Evolutionary conservation across 2,329 filamentous ascomycete species (phyloP).

Genomic region (Colletotrichum sp.): DNA sequence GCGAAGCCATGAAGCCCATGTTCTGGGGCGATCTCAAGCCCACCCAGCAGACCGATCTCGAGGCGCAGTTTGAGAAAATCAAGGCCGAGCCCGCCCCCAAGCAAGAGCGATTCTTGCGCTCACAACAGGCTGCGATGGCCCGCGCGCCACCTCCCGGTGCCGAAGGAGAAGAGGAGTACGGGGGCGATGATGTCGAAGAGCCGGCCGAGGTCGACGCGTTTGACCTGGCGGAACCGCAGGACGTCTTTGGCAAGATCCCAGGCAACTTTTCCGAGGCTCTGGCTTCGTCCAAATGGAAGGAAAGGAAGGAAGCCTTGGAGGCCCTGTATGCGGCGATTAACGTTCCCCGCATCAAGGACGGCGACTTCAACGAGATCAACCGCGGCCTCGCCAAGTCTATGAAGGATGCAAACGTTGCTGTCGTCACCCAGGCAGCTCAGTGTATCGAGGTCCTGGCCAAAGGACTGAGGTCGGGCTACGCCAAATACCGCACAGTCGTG

Average conservation of each 20-base stretch:
- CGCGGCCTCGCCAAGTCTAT: constrained; percentile 90
- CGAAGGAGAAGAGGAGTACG: constrained; percentile 63
- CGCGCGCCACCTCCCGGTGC: constrained; percentile 66
- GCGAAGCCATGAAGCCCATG: constrained; percentile 97
- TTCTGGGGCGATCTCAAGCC: constrained; percentile 97
- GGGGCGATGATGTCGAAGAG: constrained; percentile 64
- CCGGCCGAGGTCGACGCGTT: constrained; percentile 79
- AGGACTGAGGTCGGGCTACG: constrained; percentile 79
- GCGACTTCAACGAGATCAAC: constrained; percentile 83
- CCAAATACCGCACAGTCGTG: constrained; percentile 79
- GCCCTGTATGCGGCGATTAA: constrained; percentile 78
- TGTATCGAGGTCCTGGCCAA: constrained; percentile 90
- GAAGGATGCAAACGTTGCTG: constrained; percentile 98
- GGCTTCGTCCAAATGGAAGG: constrained; percentile 96
- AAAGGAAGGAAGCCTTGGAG: constrained; percentile 92
- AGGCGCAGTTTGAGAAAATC: constrained; percentile 91
- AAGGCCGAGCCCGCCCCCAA: constrained; percentile 88
- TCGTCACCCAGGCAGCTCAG: constrained; percentile 91
- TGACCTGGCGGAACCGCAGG: constrained; percentile 84
- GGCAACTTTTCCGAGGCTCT: constrained; percentile 83
- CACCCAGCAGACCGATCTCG: constrained; percentile 92
- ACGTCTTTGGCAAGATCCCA: constrained; percentile 82
- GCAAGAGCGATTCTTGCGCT: constrained; percentile 85
- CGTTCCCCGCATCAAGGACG: constrained; percentile 90
- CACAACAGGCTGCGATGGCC: constrained; percentile 85